These are phyloP conservation scores for Suillus tomentosus DNA, from an alignment of 768 basidiomycete species.

Conservation along the genomic window DNA sequence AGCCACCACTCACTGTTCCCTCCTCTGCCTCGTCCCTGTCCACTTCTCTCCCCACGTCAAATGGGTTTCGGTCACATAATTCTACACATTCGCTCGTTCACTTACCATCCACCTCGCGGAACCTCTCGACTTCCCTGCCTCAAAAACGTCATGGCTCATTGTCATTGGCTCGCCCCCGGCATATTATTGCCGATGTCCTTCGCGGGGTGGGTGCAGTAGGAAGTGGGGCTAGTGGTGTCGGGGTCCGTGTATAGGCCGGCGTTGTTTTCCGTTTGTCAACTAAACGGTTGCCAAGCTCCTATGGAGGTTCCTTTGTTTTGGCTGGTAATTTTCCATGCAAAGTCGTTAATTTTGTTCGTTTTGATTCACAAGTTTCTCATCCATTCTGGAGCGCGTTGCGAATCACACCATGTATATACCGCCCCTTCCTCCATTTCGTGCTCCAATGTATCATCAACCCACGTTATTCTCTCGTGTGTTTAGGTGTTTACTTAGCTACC, in stretches of 20 bases:
- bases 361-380: not conserved
- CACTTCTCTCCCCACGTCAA: conserved; percentile 13
- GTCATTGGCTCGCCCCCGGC: conserved; percentile 19
- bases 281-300: not conserved
- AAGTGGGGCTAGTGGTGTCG: conserved; percentile 12
- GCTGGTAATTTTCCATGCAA: not conserved
- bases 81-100: conserved; percentile 13
- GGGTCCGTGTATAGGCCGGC: not conserved
- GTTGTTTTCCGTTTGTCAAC: not conserved
- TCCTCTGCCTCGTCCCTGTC: conserved; percentile 3
- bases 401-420: not conserved
- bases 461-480: not conserved
- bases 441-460: not conserved
- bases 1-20: not conserved
- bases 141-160: conserved; percentile 20
- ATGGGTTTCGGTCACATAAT: conserved; percentile 10
- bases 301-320: not conserved
- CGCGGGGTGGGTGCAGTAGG: conserved; percentile 45
- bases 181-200: conserved; percentile 39
- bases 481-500: not conserved
- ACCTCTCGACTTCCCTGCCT: conserved; percentile 9
- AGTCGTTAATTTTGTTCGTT: too few species aligned
- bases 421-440: not conserved
- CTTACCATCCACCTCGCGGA: conserved; percentile 16
- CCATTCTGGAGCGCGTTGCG: not conserved